Conservation (phyloP, 2,329 filamentous ascomycete species). For the Talaromyces atroroseus region DNA sequence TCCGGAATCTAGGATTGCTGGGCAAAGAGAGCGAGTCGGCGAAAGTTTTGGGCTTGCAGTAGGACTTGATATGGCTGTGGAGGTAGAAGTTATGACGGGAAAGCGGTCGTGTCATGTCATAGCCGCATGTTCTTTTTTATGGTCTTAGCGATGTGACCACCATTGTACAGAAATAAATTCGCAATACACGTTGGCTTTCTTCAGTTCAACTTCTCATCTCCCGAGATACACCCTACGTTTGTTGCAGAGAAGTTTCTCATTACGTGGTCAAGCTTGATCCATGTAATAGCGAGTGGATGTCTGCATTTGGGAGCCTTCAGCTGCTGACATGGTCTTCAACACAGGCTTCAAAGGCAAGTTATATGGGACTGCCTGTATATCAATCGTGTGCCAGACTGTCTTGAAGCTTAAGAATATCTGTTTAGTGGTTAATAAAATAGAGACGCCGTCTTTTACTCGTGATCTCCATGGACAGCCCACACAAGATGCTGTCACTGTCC, state of each 20-base stretch:
- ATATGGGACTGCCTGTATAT: too few species aligned
- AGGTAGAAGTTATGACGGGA: not conserved
- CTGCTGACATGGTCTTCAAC: too few species aligned
- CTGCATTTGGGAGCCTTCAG: too few species aligned
- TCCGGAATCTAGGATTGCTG: conserved; percentile 78
- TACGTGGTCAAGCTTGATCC: too few species aligned
- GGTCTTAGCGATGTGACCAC: conserved; percentile 8
- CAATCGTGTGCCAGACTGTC: too few species aligned
- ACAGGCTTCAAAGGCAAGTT: too few species aligned
- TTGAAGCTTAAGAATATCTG: too few species aligned
- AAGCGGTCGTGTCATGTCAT: not conserved
- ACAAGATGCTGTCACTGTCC: too few species aligned
- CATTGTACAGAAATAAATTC: conserved; percentile 14
- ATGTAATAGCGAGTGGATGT: too few species aligned
- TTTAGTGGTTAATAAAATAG: too few species aligned
- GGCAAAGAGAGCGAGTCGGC: conserved; percentile 77
- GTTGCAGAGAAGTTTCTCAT: not conserved
- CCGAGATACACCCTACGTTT: not conserved
- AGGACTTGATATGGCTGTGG: not conserved
- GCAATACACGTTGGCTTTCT: conserved; percentile 5
- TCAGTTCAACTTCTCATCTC: not conserved
- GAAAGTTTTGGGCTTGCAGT: conserved; percentile 40
- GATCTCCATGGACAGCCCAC: too few species aligned
- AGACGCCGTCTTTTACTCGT: too few species aligned
- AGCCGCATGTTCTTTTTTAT: conserved; percentile 2